A percentile compares a stretch with the other conserved stretches of the same genome.
Conservation (phyloP, 305 asterid species). For the Fraxinus dipetala region DNA sequence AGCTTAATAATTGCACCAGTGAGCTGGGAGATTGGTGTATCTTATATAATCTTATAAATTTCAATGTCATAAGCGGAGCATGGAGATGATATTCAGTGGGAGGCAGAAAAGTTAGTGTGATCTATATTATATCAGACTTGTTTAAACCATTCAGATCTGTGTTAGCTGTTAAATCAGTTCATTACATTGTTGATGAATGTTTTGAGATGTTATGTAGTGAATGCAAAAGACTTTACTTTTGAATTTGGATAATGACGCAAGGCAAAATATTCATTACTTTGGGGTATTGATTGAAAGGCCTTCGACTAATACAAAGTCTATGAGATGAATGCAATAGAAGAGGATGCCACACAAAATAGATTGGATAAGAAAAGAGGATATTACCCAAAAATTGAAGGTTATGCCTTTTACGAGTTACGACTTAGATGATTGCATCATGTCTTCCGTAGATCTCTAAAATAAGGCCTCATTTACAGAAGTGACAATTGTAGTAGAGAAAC, state of each 20-base stretch:
- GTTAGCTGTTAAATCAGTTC: neutral
- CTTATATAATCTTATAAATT: slow-evolving; percentile 5
- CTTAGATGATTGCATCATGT: neutral
- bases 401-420: neutral
- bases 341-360: neutral
- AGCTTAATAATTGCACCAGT: slow-evolving; percentile 39
- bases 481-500: neutral
- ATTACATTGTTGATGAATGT: slow-evolving; percentile 1
- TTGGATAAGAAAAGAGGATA: neutral
- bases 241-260: neutral
- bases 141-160: slow-evolving; percentile 3
- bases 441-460: neutral
- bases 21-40: slow-evolving; percentile 14
- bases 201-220: slow-evolving; percentile 4
- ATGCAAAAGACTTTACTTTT: neutral
- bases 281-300: neutral
- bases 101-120: neutral
- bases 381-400: neutral
- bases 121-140: neutral
- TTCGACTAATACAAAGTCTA: neutral
- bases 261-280: neutral
- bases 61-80: neutral
- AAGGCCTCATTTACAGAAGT: neutral
- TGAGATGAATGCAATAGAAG: neutral
- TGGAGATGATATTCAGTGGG: slow-evolving; percentile 4